Evolutionary conservation across 805 yeast species (phyloP), one percentile per base, ranked within the genome.

Genomic region (Wickerhamiella allomyrinae): DNA sequence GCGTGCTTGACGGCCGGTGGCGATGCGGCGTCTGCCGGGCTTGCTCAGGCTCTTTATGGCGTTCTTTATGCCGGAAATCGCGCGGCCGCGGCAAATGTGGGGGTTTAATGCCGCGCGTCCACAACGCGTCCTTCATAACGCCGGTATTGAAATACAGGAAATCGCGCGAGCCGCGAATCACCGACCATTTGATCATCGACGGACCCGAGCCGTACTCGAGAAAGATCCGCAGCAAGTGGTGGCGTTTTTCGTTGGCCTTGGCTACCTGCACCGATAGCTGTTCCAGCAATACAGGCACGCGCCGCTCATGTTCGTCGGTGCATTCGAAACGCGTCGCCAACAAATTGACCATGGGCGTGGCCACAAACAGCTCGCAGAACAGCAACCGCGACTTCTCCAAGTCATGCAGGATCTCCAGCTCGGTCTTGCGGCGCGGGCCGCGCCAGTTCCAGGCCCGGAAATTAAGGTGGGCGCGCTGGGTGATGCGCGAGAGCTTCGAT

Each of bases 181-280:
- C 73, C 1, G 78, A 66, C 98, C 98, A 91, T 51, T 74, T 73
- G 51, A 86, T 64, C 41, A 86, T 63, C 43, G 77, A 74, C 5
- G 76, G 73, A 2, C 95, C 95, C 24, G 86, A 74, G 6, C 97
- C 98, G 55, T 91, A 91, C 56, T 87, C 95, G 36, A 91, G 65
- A 39, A 79, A 82, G n/a, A 91, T 64, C 45, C 72, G 67, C 50
- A 73, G 80, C 41, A 49, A 37, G 29, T 67, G 70, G 39, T 64
- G 66, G 59, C 59, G 41, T 51, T 65, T 43, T 48, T 75, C 77
- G 13, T 48, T 49, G 13, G 49, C 42, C 13, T 41, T 36, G 34
- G 70, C 60, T 4, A 91, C 68, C 34, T 71, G 68, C 34, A 86
- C 66, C 5, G 84, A 79, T 20, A 91, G 55, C 58, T 86, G 73